Percentiles rank a stretch among this genome's conserved stretches.
phyloP scores from a whole-genome alignment of 257 asterid genomes.

The Primulina eburnea region DNA sequence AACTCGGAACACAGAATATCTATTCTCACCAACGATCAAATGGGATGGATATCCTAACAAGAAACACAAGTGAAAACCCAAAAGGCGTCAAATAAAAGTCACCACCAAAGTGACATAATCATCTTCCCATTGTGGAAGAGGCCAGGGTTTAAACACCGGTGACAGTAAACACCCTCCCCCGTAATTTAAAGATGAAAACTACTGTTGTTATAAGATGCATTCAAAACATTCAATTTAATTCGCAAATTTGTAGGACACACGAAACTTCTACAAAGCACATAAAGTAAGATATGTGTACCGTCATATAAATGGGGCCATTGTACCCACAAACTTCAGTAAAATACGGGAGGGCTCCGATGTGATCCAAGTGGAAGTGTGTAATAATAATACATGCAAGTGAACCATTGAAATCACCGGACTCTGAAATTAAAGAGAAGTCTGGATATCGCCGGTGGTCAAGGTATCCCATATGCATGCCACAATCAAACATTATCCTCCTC shows the following conservation, averaged over 20 bases:
- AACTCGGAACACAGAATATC: too few species aligned
- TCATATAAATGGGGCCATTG: conserved; percentile 93
- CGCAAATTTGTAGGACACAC: too few species aligned
- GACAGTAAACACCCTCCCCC: too few species aligned
- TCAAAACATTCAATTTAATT: too few species aligned
- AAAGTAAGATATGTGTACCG: conserved; percentile 44
- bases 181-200: not conserved
- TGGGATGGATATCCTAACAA: too few species aligned
- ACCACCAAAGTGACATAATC: too few species aligned
- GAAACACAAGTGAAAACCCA: too few species aligned
- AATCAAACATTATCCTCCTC: conserved; percentile 88
- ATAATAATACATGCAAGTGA: conserved; percentile 74
- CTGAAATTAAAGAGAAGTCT: conserved; percentile 61
- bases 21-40: too few species aligned
- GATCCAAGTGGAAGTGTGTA: conserved; percentile 95
- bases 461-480: conserved; percentile 96
- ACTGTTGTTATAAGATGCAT: too few species aligned
- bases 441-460: conserved; percentile 69
- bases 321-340: conserved; percentile 95
- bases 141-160: too few species aligned
- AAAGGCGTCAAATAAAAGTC: too few species aligned
- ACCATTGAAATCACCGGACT: conserved; percentile 46
- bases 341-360: conserved; percentile 94
- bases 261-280: not conserved
- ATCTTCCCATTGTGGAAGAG: too few species aligned